Evolutionary conservation across 2,329 filamentous ascomycete genomes (phyloP).

Genomic region (Exophiala mesophila): DNA sequence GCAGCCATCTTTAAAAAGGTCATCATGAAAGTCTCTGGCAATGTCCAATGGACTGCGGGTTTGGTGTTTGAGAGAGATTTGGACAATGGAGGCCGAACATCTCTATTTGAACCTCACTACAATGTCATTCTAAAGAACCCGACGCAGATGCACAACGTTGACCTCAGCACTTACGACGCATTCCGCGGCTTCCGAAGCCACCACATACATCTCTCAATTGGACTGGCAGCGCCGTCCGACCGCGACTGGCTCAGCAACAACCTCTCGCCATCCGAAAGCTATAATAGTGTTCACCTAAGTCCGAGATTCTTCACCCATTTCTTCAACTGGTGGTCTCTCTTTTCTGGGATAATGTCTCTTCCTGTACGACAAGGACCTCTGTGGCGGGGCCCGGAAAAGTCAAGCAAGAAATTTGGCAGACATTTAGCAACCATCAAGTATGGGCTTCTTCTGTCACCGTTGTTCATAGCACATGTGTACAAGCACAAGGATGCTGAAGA

Average conservation of each 20-base stretch:
- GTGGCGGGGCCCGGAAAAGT: conserved; percentile 90
- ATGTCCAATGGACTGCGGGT: conserved; percentile 87
- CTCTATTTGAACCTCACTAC: conserved; percentile 89
- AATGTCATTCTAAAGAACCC: conserved; percentile 82
- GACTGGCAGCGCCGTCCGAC: conserved; percentile 78
- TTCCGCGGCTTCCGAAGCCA: conserved; percentile 94
- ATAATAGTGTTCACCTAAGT: conserved; percentile 92
- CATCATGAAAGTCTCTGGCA: conserved; percentile 95
- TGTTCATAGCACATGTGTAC: conserved; percentile 96
- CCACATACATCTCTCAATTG: conserved; percentile 92
- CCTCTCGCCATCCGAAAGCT: conserved; percentile 74
- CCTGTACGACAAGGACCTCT: conserved; percentile 87
- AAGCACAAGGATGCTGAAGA: conserved; percentile 96
- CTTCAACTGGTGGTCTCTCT: conserved; percentile 95
- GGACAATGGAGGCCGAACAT: conserved; percentile 66
- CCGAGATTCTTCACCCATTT: conserved; percentile 98
- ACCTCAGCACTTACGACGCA: conserved; percentile 69
- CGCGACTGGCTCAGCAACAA: conserved; percentile 79
- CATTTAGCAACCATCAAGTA: conserved; percentile 99
- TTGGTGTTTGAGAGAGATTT: conserved; percentile 87
- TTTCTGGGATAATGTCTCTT: conserved; percentile 88
- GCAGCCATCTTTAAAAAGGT: conserved; percentile 95
- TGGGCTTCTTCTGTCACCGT: conserved; percentile 81
- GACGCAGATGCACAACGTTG: conserved; percentile 57
- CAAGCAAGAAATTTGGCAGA: conserved; percentile 95